These are phyloP conservation scores for Aspergillus funiculosus DNA, from an alignment of 495 filamentous ascomycete species.

Conservation along the genomic window DNA sequence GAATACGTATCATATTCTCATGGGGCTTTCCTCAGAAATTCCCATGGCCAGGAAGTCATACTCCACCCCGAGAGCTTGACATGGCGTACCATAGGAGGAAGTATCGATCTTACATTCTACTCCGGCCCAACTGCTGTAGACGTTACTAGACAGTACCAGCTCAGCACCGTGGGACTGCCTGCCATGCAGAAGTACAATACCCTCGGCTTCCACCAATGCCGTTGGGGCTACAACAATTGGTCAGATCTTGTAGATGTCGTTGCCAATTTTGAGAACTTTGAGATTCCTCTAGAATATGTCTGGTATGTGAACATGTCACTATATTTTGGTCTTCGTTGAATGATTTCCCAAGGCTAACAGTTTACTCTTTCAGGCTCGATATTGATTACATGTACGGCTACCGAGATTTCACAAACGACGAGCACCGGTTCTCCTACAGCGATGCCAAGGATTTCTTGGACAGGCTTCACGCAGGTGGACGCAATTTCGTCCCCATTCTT, in stretches of 20 bases:
- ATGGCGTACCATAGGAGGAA: constrained; percentile 65
- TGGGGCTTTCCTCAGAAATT: constrained; percentile 57
- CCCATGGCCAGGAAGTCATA: constrained; percentile 72
- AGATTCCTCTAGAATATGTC: constrained; percentile 60
- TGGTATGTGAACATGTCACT: constrained; percentile 57
- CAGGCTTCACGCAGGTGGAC: constrained; percentile 57
- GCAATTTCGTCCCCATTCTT: constrained; percentile 80
- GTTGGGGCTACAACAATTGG: constrained; percentile 62
- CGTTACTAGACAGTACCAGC: constrained; percentile 53
- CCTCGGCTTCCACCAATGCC: constrained; percentile 60
- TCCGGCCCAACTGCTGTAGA: constrained; percentile 52
- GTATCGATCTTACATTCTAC: constrained; percentile 59
- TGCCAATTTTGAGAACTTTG: constrained; percentile 51
- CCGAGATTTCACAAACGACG: constrained; percentile 56
- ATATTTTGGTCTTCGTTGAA: not conserved
- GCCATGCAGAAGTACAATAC: constrained; percentile 60
- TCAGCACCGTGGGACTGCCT: constrained; percentile 52
- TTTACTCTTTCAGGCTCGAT: constrained; percentile 37
- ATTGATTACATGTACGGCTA: constrained; percentile 57
- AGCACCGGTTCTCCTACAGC: constrained; percentile 40
- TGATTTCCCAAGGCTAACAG: not conserved
- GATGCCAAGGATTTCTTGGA: constrained; percentile 56
- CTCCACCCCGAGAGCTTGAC: constrained; percentile 60
- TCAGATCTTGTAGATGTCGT: constrained; percentile 50
- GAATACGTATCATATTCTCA: constrained; percentile 58